Evolutionary conservation across 345 rosid genomes (phyloP).

Genomic region (Eucalyptus victrix): DNA sequence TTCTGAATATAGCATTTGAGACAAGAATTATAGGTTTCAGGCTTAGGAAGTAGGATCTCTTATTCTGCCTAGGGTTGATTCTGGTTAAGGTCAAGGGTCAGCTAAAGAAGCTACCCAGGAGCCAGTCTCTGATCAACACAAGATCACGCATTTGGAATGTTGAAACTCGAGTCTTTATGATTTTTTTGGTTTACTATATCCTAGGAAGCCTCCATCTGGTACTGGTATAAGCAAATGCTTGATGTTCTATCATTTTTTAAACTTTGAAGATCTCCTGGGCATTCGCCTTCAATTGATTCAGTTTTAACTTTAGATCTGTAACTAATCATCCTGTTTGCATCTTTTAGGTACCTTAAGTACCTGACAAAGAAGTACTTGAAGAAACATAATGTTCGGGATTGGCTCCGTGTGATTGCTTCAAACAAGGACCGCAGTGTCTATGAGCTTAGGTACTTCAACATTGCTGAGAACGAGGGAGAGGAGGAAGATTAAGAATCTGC

Average conservation of each 20-base stretch:
- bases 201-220: not conserved
- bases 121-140: not conserved
- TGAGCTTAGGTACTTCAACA: constrained; percentile 91
- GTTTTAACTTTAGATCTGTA: not conserved
- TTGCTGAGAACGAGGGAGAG: constrained; percentile 90
- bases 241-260: not conserved
- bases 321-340: not conserved
- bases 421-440: constrained; percentile 81
- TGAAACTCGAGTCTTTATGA: not conserved
- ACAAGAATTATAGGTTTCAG: not conserved
- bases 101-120: not conserved
- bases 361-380: constrained; percentile 87
- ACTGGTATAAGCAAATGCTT: not conserved
- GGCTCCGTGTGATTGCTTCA: constrained; percentile 87
- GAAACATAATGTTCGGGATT: constrained; percentile 91
- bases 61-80: not conserved
- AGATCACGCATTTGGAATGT: not conserved
- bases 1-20: not conserved
- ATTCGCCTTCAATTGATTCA: not conserved
- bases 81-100: not conserved
- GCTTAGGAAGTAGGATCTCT: not conserved
- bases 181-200: not conserved
- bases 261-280: not conserved
- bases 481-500: constrained; percentile 53
- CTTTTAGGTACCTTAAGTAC: constrained; percentile 65